Conservation (phyloP, 2,329 filamentous ascomycete species). For the Sporothrix brasiliensis region DNA sequence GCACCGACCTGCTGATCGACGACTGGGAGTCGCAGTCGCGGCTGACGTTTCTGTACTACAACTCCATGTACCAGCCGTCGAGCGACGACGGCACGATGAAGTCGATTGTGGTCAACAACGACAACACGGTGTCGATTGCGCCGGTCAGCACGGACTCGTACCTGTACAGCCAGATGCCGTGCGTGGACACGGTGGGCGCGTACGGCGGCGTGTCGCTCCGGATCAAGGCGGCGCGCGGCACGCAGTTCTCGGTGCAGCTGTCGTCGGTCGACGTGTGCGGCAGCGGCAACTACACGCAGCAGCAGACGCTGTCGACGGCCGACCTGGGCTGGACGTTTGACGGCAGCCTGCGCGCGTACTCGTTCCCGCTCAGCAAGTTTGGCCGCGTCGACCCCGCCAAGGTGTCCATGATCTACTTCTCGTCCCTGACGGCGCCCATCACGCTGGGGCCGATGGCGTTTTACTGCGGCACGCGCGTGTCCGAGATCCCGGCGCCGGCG, state of each 20-base stretch:
- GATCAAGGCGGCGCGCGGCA: slow-evolving; percentile 57
- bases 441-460: slow-evolving; percentile 61
- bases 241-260: slow-evolving; percentile 56
- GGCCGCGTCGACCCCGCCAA: slow-evolving; percentile 54
- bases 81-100: slow-evolving; percentile 62
- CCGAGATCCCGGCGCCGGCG: slow-evolving; percentile 50
- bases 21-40: slow-evolving; percentile 66
- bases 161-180: slow-evolving; percentile 62
- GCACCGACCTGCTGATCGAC: slow-evolving; percentile 49
- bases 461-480: slow-evolving; percentile 58
- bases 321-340: slow-evolving; percentile 64
- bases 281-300: slow-evolving; percentile 39
- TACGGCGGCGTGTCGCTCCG: slow-evolving; percentile 61
- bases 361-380: slow-evolving; percentile 58
- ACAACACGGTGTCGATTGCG: slow-evolving; percentile 56
- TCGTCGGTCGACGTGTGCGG: slow-evolving; percentile 53
- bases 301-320: slow-evolving; percentile 48
- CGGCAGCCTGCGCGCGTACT: slow-evolving; percentile 62
- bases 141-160: slow-evolving; percentile 55
- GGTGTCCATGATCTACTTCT: slow-evolving; percentile 56
- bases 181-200: slow-evolving; percentile 52
- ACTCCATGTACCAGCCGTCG: slow-evolving; percentile 57
- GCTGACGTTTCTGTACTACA: slow-evolving; percentile 63
- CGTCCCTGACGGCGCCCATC: slow-evolving; percentile 50
- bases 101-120: slow-evolving; percentile 56